Percentiles rank a stretch among this genome's conserved stretches.
These are phyloP conservation scores for Trichocladium uniseriatum DNA, from an alignment of 495 filamentous ascomycete species.

Conservation along the genomic window DNA sequence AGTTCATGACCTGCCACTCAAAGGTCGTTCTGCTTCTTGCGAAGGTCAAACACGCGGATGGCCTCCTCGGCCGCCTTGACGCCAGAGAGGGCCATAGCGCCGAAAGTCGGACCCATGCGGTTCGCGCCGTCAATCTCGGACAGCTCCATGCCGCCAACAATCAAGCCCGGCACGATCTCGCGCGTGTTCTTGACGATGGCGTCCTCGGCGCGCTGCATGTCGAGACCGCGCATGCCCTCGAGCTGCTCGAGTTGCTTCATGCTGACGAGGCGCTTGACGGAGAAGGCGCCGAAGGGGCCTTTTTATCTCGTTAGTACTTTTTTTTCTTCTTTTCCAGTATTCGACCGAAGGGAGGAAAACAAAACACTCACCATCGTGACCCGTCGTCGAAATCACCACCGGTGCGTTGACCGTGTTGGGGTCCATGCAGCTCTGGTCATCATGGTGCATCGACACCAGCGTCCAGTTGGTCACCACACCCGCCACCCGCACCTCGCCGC, in stretches of 20 bases:
- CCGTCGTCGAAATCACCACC: conserved; percentile 75
- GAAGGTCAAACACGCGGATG: conserved; percentile 62
- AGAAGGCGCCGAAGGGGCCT: conserved; percentile 80
- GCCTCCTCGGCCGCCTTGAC: conserved; percentile 86
- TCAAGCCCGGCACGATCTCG: conserved; percentile 75
- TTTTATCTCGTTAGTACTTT: too few species aligned
- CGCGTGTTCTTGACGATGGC: conserved; percentile 84
- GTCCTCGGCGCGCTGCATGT: conserved; percentile 84
- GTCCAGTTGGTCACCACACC: conserved; percentile 95
- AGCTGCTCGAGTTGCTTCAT: conserved; percentile 76
- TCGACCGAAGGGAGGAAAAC: not conserved
- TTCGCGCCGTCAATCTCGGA: conserved; percentile 84
- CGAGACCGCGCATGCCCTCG: conserved; percentile 81
- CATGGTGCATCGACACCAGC: conserved; percentile 76
- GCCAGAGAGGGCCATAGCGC: conserved; percentile 74
- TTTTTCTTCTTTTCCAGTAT: too few species aligned
- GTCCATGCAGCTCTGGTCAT: conserved; percentile 86
- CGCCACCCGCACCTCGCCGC: conserved; percentile 54
- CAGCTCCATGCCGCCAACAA: conserved; percentile 90
- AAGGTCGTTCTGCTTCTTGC: conserved; percentile 49
- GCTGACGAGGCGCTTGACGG: conserved; percentile 70
- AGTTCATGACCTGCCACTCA: conserved; percentile 2
- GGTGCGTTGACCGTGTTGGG: conserved; percentile 92
- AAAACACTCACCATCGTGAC: conserved; percentile 54
- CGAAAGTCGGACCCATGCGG: conserved; percentile 68